Evolutionary conservation across 305 asterid species (phyloP).

Genomic region (Fraxinus floribunda): DNA sequence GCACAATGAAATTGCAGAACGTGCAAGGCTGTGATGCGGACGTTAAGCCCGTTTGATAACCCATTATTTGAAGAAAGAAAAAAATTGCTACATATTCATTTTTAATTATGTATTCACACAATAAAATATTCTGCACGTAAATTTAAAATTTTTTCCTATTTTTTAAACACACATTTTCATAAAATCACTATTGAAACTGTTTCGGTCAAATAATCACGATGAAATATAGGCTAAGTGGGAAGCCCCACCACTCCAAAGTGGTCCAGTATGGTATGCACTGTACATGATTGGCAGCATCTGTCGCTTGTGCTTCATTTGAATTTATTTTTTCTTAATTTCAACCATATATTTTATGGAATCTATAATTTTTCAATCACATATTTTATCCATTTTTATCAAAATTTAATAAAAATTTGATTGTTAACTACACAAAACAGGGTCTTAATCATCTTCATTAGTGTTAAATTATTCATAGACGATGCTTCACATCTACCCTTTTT

Average conservation of each 20-base stretch:
- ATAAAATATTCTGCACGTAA: too few relatives aligned
- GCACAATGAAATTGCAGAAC: not conserved
- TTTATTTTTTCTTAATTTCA: not conserved
- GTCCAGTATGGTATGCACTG: not conserved
- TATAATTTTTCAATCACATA: too few relatives aligned
- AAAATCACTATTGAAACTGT: too few relatives aligned
- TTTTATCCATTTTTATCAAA: too few relatives aligned
- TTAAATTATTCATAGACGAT: too few relatives aligned
- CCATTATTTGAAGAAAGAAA: too few relatives aligned
- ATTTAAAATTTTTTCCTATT: too few relatives aligned
- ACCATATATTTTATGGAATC: too few relatives aligned
- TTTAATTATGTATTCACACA: not conserved
- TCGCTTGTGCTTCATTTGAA: not conserved
- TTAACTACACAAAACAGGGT: not conserved
- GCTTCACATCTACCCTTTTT: not conserved
- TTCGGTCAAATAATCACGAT: not conserved
- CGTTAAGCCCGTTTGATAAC: not conserved
- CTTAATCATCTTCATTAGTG: not conserved
- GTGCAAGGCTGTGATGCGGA: not conserved
- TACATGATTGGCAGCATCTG: not conserved
- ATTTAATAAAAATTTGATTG: too few relatives aligned
- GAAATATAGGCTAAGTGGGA: not conserved
- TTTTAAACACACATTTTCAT: not conserved
- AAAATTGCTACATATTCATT: too few relatives aligned
- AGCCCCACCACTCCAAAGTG: slow-evolving; percentile 7